Percentiles rank a stretch among this genome's conserved stretches.
phyloP scores from a whole-genome alignment of 768 basidiomycete species.

The button mushroom (Agaricus bisporus) region DNA sequence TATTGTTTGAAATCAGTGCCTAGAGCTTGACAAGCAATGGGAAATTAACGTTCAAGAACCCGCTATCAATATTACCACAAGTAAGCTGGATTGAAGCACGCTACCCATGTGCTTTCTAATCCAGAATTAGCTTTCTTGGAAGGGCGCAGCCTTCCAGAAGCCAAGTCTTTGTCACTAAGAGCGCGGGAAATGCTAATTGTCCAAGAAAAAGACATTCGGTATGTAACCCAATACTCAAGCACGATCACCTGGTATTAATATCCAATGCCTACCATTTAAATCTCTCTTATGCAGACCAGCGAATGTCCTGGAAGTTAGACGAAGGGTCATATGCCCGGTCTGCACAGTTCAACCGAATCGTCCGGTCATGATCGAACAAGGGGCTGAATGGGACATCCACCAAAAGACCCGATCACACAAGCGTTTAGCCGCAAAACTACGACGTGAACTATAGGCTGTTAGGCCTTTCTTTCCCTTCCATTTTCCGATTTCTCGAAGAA shows the following conservation, averaged over 20 bases:
- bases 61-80: conserved; percentile 43
- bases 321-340: conserved; percentile 49
- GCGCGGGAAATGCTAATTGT: conserved; percentile 49
- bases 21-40: conserved; percentile 57
- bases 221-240: conserved; percentile 21
- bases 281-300: conserved; percentile 40
- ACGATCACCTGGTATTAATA: neutral
- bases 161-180: conserved; percentile 44
- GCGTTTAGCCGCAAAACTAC: conserved; percentile 30
- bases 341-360: conserved; percentile 54
- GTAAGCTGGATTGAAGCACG: conserved; percentile 24
- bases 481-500: no score
- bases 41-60: conserved; percentile 41
- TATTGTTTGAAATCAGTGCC: neutral
- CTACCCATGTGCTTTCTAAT: neutral
- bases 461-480: neutral
- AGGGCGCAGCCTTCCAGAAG: conserved; percentile 44
- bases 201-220: conserved; percentile 32
- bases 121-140: conserved; percentile 50
- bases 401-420: conserved; percentile 49
- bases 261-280: neutral
- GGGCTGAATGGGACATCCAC: conserved; percentile 51
- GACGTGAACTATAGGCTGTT: neutral
- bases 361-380: conserved; percentile 64
- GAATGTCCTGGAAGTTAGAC: conserved; percentile 47